Conservation (phyloP, 1,284 basidiomycete species). For the Microbotryum scabiosae region DNA sequence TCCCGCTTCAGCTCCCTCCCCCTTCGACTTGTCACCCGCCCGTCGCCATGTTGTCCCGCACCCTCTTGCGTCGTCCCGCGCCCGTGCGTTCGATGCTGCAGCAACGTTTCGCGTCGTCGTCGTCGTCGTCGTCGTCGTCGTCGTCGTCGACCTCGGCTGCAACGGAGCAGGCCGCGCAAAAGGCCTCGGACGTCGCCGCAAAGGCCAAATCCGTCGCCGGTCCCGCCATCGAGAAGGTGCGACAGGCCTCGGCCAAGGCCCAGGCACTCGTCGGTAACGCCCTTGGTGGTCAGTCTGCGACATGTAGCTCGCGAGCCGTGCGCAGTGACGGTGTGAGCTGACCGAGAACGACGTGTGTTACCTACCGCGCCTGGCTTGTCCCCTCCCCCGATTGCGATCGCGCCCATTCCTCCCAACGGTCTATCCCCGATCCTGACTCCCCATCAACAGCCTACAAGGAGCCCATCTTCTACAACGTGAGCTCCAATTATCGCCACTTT, state of each 20-base stretch:
- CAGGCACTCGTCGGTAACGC: slow-evolving; percentile 54
- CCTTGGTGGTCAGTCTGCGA: slow-evolving; percentile 55
- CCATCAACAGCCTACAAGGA: slow-evolving; percentile 60
- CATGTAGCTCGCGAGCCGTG: neutral
- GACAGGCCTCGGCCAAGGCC: slow-evolving; percentile 52
- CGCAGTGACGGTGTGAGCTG: neutral
- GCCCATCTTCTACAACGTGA: slow-evolving; percentile 71
- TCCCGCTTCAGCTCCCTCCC: neutral
- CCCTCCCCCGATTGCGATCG: no score
- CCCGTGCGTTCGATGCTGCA: neutral
- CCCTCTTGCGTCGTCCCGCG: slow-evolving; percentile 4
- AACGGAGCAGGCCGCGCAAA: slow-evolving; percentile 51
- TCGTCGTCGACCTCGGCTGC: slow-evolving; percentile 17
- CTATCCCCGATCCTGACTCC: neutral
- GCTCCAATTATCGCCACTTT: neutral
- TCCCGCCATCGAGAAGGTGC: slow-evolving; percentile 49
- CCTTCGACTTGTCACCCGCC: neutral
- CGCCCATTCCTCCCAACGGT: neutral
- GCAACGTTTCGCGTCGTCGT: slow-evolving; percentile 13
- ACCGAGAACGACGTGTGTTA: neutral
- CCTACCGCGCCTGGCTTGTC: neutral
- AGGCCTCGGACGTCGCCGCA: slow-evolving; percentile 57
- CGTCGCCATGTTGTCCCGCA: slow-evolving; percentile 1
- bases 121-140: slow-evolving; percentile 2
- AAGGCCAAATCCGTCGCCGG: slow-evolving; percentile 53